Evolutionary conservation across 176 grass and related monocot species (phyloP).

Genomic region (Carex myosuroides): DNA sequence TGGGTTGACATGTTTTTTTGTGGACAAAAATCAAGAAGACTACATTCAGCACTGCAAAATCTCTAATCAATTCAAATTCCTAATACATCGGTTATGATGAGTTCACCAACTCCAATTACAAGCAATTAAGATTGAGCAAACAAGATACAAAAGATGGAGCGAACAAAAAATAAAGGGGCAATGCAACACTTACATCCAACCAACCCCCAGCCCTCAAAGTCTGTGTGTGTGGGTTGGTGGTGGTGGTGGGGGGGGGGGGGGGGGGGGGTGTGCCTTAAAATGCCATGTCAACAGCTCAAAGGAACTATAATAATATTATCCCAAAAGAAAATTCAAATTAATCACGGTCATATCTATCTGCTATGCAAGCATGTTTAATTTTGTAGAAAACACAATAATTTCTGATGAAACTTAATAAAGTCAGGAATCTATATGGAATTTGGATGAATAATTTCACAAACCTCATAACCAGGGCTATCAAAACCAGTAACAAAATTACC

Average conservation of each 20-base stretch:
- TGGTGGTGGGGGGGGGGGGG: background rate
- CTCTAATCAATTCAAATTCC: background rate
- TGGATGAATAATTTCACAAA: background rate
- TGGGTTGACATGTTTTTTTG: background rate
- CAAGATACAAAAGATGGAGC: background rate
- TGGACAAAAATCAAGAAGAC: background rate
- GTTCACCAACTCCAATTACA: background rate
- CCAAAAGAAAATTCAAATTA: background rate
- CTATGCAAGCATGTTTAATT: background rate
- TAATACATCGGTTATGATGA: background rate
- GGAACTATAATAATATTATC: background rate
- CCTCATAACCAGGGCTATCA: background rate
- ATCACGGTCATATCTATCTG: background rate
- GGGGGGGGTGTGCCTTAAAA: background rate
- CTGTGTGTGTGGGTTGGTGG: background rate
- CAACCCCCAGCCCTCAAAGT: background rate
- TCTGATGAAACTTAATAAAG: background rate
- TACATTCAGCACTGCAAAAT: background rate
- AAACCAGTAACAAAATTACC: background rate
- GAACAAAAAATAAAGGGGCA: background rate
- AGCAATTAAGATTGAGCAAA: background rate
- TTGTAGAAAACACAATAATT: background rate
- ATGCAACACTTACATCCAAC: background rate
- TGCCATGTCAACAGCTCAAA: background rate
- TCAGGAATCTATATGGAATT: background rate